phyloP scores from a whole-genome alignment of 2,329 filamentous ascomycete species.

The Neonectria neomacrospora region DNA sequence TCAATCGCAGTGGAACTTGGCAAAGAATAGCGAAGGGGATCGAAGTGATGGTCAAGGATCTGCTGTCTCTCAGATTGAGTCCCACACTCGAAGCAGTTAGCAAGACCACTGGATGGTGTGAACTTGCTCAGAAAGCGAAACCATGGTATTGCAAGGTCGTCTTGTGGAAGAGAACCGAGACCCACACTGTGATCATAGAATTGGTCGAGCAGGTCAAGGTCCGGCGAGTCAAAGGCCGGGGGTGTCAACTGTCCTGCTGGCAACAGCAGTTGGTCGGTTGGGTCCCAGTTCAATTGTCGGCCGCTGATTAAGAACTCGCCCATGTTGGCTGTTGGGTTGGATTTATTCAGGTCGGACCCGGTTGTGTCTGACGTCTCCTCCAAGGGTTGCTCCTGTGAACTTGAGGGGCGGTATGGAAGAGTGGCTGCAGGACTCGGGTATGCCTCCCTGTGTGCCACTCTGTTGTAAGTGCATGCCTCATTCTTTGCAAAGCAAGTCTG shows the following conservation, averaged over 20 bases:
- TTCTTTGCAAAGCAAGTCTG: background rate
- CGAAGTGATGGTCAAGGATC: background rate
- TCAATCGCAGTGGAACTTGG: too few species aligned
- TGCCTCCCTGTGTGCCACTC: background rate
- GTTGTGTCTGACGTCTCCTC: background rate
- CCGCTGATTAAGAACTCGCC: background rate
- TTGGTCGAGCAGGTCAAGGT: background rate
- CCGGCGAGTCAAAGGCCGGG: background rate
- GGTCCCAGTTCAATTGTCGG: background rate
- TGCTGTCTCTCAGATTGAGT: background rate
- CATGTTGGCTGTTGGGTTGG: too few species aligned
- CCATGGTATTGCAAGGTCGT: background rate
- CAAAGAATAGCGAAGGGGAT: background rate
- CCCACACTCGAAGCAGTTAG: background rate
- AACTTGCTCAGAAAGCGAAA: constrained; percentile 2
- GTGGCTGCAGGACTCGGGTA: background rate
- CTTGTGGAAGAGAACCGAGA: background rate
- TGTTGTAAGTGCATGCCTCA: background rate
- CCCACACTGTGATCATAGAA: background rate
- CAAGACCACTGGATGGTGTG: background rate
- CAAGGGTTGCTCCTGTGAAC: background rate
- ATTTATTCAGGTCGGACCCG: too few species aligned
- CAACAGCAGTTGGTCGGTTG: background rate
- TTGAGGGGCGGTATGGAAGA: background rate
- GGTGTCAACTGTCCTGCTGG: background rate